A percentile compares a stretch with the other conserved stretches of the same genome.
Conservation (phyloP, 2,329 filamentous ascomycete species). For the Ascochyta rabiei region DNA sequence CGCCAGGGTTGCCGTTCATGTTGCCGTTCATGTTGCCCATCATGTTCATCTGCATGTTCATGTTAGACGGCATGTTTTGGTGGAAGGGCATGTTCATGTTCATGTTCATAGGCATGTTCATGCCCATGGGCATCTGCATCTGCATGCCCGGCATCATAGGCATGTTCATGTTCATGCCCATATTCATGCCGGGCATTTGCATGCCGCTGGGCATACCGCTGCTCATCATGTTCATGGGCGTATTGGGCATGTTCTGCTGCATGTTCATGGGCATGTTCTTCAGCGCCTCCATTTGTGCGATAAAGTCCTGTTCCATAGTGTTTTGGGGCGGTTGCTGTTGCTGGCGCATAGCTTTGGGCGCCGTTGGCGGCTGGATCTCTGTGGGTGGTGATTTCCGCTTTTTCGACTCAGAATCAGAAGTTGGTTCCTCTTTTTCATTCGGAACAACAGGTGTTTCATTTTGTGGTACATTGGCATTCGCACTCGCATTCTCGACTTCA, state of each 20-base stretch:
- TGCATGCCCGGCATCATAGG: constrained; percentile 44
- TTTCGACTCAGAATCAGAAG: constrained; percentile 59
- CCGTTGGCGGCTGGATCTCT: constrained; percentile 55
- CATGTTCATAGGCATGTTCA: constrained; percentile 42
- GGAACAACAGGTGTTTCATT: constrained; percentile 21
- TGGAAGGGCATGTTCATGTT: constrained; percentile 4
- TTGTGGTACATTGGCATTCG: constrained; percentile 19
- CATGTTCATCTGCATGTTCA: constrained; percentile 15
- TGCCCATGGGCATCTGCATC: constrained; percentile 52
- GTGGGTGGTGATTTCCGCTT: constrained; percentile 84
- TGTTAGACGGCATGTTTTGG: constrained; percentile 33
- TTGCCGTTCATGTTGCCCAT: constrained; percentile 9
- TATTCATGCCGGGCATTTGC: constrained; percentile 25
- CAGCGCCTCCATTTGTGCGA: constrained; percentile 54
- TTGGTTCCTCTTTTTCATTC: constrained; percentile 35
- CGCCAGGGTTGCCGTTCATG: no score
- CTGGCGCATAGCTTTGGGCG: constrained; percentile 54
- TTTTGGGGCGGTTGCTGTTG: constrained; percentile 43
- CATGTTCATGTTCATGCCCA: constrained; percentile 13
- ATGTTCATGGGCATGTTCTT: constrained; percentile 49
- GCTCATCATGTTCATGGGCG: constrained; percentile 44
- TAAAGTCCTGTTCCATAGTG: constrained; percentile 48
- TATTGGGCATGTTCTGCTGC: constrained; percentile 42
- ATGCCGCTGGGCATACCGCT: not conserved
- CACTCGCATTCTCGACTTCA: constrained; percentile 27